These are phyloP conservation scores for Pichia nanzhaoensis DNA, from an alignment of 805 yeast genomes.

Conservation along the genomic window DNA sequence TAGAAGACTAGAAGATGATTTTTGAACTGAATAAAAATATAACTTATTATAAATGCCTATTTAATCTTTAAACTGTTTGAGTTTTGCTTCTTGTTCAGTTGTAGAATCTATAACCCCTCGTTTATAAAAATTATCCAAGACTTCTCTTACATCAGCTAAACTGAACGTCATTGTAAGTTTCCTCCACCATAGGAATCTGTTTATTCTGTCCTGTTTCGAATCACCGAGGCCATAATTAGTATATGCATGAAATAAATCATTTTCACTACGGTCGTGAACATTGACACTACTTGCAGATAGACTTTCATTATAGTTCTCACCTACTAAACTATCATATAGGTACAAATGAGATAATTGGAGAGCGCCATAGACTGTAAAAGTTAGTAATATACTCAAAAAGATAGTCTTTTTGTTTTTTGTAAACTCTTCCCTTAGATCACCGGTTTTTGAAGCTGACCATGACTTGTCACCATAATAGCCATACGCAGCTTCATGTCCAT, in stretches of 20 bases:
- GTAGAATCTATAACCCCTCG: constrained; percentile 12
- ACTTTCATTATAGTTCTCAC: constrained; percentile 23
- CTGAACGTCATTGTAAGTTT: constrained; percentile 24
- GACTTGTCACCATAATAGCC: constrained; percentile 24
- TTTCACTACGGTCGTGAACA: constrained; percentile 36
- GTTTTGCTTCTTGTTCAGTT: neutral
- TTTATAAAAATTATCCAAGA: constrained; percentile 16
- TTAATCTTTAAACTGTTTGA: constrained; percentile 3
- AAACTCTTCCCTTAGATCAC: constrained; percentile 24
- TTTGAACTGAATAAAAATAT: too few species aligned
- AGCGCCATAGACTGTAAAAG: constrained; percentile 23
- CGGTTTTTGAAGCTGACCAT: constrained; percentile 24
- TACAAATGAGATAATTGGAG: constrained; percentile 27
- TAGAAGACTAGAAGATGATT: constrained; percentile 63
- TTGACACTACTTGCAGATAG: constrained; percentile 16
- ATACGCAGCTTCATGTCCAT: constrained; percentile 18
- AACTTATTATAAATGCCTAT: too few species aligned
- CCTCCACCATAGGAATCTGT: constrained; percentile 54
- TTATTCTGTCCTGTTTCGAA: constrained; percentile 43
- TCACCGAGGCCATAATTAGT: constrained; percentile 47
- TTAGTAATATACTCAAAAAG: constrained; percentile 22
- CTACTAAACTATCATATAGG: constrained; percentile 28
- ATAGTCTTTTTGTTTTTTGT: constrained; percentile 25
- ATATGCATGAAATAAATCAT: constrained; percentile 36
- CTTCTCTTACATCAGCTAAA: constrained; percentile 21